A percentile compares a stretch with the other conserved stretches of the same genome.
These are phyloP conservation scores for Flaveria brownii DNA, from an alignment of 129 eudicot genomes.

Conservation along the genomic window DNA sequence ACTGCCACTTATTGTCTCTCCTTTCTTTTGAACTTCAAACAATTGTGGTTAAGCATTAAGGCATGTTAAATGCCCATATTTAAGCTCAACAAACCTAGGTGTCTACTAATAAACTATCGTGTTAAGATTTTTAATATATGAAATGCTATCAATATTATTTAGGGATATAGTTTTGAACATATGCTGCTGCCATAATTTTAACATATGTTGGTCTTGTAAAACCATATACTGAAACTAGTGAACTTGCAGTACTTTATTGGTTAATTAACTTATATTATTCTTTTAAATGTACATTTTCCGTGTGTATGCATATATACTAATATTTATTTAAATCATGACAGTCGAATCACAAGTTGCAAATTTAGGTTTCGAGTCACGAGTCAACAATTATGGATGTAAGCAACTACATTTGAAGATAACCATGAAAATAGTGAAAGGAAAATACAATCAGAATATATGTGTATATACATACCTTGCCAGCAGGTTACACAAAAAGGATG, in stretches of 20 bases:
- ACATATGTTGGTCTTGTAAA: background rate
- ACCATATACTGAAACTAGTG: background rate
- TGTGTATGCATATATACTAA: too few species aligned
- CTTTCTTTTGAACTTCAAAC: background rate
- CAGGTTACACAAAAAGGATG: conserved; percentile 88
- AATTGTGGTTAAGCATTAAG: background rate
- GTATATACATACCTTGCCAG: conserved; percentile 75
- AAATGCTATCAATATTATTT: background rate
- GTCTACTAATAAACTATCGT: background rate
- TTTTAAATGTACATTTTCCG: background rate
- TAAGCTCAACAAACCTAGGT: background rate
- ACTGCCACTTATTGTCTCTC: background rate
- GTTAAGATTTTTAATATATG: background rate
- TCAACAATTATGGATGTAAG: conserved; percentile 13
- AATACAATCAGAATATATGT: background rate
- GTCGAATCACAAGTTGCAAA: background rate
- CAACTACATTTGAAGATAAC: conserved; percentile 4
- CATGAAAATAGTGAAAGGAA: conserved; percentile 3
- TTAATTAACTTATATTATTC: background rate
- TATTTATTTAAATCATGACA: background rate
- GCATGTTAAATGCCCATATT: conserved; percentile 1
- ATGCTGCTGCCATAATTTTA: background rate
- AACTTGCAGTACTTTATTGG: background rate
- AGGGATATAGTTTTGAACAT: background rate
- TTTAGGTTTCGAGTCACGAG: background rate